A percentile compares a stretch with the other conserved stretches of the same genome.
phyloP scores from a whole-genome alignment of 208 protist genomes.

The Crithidia thermophila region DNA sequence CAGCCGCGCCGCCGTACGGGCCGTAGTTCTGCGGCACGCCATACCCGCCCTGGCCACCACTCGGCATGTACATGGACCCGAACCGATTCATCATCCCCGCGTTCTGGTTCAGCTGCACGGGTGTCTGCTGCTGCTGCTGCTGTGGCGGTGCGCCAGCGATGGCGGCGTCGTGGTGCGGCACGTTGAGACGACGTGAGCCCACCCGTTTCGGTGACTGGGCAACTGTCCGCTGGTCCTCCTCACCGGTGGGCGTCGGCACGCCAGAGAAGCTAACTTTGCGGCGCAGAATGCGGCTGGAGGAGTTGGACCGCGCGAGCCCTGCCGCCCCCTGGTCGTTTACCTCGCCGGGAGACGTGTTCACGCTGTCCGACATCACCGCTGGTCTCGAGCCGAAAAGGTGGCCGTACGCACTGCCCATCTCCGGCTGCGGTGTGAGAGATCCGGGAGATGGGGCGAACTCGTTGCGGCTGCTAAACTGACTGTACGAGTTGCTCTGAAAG shows the following conservation, averaged over 20 bases:
- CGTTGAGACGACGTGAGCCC: background rate
- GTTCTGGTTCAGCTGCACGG: background rate
- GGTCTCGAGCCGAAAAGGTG: too few species aligned
- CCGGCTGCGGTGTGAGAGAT: too few species aligned
- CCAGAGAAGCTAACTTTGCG: constrained; percentile 7
- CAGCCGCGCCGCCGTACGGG: background rate
- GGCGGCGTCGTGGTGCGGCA: too few species aligned
- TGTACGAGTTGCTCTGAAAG: background rate
- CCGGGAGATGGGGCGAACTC: too few species aligned
- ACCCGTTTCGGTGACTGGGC: constrained; percentile 2
- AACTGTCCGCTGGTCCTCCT: constrained; percentile 2
- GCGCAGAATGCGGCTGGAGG: background rate
- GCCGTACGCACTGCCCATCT: too few species aligned
- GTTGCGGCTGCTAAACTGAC: background rate
- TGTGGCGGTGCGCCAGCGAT: too few species aligned
- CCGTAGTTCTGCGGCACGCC: background rate
- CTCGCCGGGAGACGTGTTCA: too few species aligned
- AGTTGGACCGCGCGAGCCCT: background rate
- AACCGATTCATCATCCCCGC: background rate
- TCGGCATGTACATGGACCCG: background rate
- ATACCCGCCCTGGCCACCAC: background rate
- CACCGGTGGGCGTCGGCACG: background rate
- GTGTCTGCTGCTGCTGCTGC: background rate
- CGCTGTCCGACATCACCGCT: too few species aligned
- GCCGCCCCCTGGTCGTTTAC: too few species aligned